These are phyloP conservation scores for Ilex asprella DNA, from an alignment of 257 asterid genomes.

Conservation along the genomic window DNA sequence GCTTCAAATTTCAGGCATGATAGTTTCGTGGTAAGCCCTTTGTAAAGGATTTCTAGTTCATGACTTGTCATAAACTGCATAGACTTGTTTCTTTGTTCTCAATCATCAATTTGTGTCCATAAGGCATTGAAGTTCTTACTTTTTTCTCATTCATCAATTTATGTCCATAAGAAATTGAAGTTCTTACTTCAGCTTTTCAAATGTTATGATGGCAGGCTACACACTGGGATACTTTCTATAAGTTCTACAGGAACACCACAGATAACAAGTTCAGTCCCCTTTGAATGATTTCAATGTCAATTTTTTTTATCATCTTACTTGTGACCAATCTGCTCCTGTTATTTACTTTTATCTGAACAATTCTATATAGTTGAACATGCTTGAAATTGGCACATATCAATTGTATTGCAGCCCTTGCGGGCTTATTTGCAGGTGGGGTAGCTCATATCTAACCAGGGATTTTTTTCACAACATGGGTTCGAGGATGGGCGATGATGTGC, in stretches of 20 bases:
- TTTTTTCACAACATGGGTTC: slow-evolving; percentile 92
- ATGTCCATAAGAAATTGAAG: neutral
- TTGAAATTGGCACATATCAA: slow-evolving; percentile 6
- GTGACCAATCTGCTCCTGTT: neutral
- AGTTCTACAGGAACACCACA: slow-evolving; percentile 88
- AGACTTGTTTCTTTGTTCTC: neutral
- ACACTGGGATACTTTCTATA: slow-evolving; percentile 92
- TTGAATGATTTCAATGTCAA: slow-evolving; percentile 2
- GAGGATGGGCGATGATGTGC: slow-evolving; percentile 77
- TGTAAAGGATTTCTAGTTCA: no score
- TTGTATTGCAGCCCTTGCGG: neutral
- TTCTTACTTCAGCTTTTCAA: slow-evolving; percentile 13
- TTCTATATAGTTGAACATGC: neutral
- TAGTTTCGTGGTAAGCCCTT: no score
- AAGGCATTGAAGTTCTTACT: slow-evolving; percentile 4
- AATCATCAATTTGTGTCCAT: neutral
- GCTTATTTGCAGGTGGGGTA: slow-evolving; percentile 80
- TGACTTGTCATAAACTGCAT: neutral
- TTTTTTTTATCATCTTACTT: neutral
- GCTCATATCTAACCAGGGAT: slow-evolving; percentile 84
- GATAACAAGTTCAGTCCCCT: slow-evolving; percentile 57
- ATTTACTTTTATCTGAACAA: slow-evolving; percentile 2
- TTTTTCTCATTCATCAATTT: neutral
- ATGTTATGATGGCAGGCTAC: slow-evolving; percentile 48
- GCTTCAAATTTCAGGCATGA: no score